Base-by-base conservation (phyloP, 2,329 filamentous ascomycete genomes). In the Fusarium hostae region DNA sequence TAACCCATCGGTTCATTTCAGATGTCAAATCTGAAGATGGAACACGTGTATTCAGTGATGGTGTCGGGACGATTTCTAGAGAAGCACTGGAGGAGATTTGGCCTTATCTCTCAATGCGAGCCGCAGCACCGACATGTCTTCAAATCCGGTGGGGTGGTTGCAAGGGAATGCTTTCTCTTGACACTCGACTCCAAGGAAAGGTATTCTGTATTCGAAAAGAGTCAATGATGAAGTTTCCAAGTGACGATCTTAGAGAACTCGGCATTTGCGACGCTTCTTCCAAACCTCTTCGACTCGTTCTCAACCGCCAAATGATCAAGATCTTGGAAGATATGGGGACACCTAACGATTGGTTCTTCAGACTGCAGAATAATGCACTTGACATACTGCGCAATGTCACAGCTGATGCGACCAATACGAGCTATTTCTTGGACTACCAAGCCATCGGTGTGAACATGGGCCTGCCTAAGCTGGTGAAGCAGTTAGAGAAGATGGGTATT, bases 291-390 rank as follows among this genome's bases (percentile, higher is more conserved):
- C 88, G 88, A 0, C 84, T 95, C 72, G 88, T 90, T 22, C 85
- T 97, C 2, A 97, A 97, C 75, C 89, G 92, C 2, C 93, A 93
- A 71, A 85, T 95, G 67, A 94, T 97, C 81, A 97, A 97, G 78
- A 94, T 97, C 9, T 79, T 97, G 2, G 94, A 97, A 76, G 94
- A 97, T 71, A 89, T 95, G 79, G 86, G 87, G 0, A 89, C 92
- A 0, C 77, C 84, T 0, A 76, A 82, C 2, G 61, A 80, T 0
- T 91, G 88, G 78, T 95, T 97, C 71, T 77, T 91, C 15, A 75
- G 84, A 0, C 80, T 93, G 2, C 94, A 96, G 78, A 82, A 84
- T 1, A 81, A 83, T n/a, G 91, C 91, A 32, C 81, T 96, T 6
- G 71, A 85, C 1, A 82, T 86, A 16, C 82, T 97, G 8, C 86